A percentile compares a stretch with the other conserved stretches of the same genome.
These are phyloP conservation scores for Wallacemonas sp. DNA, from an alignment of 208 protist genomes.

Conservation along the genomic window DNA sequence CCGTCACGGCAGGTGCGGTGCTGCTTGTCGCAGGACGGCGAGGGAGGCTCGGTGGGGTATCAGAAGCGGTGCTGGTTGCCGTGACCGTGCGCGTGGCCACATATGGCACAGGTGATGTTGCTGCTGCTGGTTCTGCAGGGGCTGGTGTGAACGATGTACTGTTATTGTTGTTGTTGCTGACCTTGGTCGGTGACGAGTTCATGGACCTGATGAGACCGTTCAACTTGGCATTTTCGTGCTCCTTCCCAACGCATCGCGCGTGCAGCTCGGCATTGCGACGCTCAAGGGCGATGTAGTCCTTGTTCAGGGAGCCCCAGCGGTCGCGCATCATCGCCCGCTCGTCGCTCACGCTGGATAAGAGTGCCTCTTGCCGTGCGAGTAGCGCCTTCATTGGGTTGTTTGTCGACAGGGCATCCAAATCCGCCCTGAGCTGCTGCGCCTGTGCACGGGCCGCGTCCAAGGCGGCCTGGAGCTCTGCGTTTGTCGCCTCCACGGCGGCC, in stretches of 20 bases:
- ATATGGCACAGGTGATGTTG: no score
- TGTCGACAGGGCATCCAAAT: slow-evolving; percentile 40
- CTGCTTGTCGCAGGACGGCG: no score
- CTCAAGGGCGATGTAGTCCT: slow-evolving; percentile 70
- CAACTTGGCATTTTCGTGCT: slow-evolving; percentile 67
- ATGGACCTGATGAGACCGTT: slow-evolving; percentile 29
- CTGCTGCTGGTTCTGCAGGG: no score
- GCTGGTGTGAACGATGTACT: no score
- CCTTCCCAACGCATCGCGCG: slow-evolving; percentile 71
- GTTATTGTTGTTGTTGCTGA: no score
- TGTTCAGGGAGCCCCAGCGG: slow-evolving; percentile 52
- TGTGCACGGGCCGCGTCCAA: slow-evolving; percentile 31
- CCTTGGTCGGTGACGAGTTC: slow-evolving; percentile 14
- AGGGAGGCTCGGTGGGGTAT: no score
- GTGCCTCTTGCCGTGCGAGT: slow-evolving; percentile 50
- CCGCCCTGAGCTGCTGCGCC: slow-evolving; percentile 33
- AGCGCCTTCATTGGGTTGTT: slow-evolving; percentile 56
- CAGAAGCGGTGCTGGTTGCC: no score
- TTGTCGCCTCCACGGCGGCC: slow-evolving; percentile 22
- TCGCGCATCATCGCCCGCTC: slow-evolving; percentile 57
- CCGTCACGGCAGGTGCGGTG: no score
- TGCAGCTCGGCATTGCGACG: slow-evolving; percentile 72
- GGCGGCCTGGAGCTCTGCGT: slow-evolving; percentile 35
- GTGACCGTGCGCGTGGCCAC: no score
- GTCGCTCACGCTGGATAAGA: slow-evolving; percentile 47